Percentiles rank a stretch among this genome's conserved stretches.
phyloP scores from a whole-genome alignment of 1,284 basidiomycete species.

The Trametes polyzona region DNA sequence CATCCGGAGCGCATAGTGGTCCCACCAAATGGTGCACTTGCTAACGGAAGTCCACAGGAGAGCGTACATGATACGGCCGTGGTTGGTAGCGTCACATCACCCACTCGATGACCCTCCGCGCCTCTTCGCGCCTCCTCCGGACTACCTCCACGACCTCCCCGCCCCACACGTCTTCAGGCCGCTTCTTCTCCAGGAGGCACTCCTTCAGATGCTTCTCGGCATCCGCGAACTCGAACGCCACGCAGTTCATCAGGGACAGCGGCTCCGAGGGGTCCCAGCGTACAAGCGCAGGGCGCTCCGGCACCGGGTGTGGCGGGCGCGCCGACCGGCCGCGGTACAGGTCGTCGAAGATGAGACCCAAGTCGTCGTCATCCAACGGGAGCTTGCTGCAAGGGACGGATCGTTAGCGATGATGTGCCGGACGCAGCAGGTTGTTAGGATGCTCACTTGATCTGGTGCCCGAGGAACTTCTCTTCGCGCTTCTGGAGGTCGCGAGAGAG shows the following conservation, averaged over 20 bases:
- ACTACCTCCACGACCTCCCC: slow-evolving; percentile 60
- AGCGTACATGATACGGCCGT: too few species aligned
- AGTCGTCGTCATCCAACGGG: slow-evolving; percentile 81
- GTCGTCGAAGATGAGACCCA: slow-evolving; percentile 87
- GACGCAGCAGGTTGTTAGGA: not conserved
- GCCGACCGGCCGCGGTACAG: slow-evolving; percentile 80
- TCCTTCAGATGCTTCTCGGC: slow-evolving; percentile 69
- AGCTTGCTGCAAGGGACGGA: slow-evolving; percentile 55
- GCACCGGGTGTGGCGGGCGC: slow-evolving; percentile 75
- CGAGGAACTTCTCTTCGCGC: slow-evolving; percentile 69
- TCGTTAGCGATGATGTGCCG: not conserved
- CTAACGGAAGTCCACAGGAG: too few species aligned
- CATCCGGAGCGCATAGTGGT: too few species aligned
- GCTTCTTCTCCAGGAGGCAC: slow-evolving; percentile 44
- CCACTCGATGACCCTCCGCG: slow-evolving; percentile 53
- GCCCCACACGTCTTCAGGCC: slow-evolving; percentile 68
- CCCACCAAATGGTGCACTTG: too few species aligned
- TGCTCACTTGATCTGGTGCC: slow-evolving; percentile 39
- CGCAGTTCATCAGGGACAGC: slow-evolving; percentile 75
- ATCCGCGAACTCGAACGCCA: slow-evolving; percentile 79
- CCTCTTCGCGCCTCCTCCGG: slow-evolving; percentile 53
- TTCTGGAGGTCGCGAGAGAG: slow-evolving; percentile 76
- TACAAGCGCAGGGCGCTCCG: slow-evolving; percentile 72
- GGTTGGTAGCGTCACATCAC: too few species aligned
- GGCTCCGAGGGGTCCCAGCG: slow-evolving; percentile 77